These are phyloP conservation scores for Trametes polyzona DNA, from an alignment of 1,284 basidiomycete species.

Conservation along the genomic window DNA sequence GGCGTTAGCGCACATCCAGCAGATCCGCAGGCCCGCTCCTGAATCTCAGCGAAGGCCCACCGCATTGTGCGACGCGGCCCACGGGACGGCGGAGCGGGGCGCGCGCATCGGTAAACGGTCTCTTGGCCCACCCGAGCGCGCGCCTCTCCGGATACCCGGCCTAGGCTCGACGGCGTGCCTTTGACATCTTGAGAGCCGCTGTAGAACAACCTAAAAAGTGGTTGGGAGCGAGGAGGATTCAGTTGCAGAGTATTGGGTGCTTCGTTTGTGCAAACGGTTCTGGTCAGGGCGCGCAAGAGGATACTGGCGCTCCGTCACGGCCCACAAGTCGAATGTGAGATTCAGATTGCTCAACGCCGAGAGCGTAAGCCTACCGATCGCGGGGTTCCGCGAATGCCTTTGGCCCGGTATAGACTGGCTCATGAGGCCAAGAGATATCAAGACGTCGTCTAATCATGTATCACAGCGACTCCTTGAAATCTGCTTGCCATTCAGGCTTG, in stretches of 20 bases:
- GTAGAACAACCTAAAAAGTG: too few relatives aligned
- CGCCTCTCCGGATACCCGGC: neutral
- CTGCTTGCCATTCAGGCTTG: neutral
- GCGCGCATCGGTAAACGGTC: neutral
- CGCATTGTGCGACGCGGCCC: too few relatives aligned
- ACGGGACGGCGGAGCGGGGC: neutral
- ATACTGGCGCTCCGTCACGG: neutral
- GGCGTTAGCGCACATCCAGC: neutral
- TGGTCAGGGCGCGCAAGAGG: too few relatives aligned
- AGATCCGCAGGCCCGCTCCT: slow-evolving; percentile 8
- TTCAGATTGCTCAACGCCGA: neutral
- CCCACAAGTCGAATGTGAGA: neutral
- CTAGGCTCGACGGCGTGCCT: neutral
- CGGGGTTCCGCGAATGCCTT: neutral
- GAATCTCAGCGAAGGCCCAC: slow-evolving; percentile 17
- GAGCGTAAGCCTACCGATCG: neutral
- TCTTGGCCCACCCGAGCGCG: neutral
- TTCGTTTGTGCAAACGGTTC: too few relatives aligned
- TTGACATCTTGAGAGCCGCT: neutral
- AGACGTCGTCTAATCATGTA: neutral
- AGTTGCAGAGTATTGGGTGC: too few relatives aligned
- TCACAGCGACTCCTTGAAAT: neutral
- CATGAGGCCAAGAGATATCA: neutral
- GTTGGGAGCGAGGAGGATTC: too few relatives aligned
- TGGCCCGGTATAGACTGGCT: neutral